Evolutionary conservation across 225 moss, liverwort and hornwort genomes (phyloP).

Genomic region (Asterella californica): DNA sequence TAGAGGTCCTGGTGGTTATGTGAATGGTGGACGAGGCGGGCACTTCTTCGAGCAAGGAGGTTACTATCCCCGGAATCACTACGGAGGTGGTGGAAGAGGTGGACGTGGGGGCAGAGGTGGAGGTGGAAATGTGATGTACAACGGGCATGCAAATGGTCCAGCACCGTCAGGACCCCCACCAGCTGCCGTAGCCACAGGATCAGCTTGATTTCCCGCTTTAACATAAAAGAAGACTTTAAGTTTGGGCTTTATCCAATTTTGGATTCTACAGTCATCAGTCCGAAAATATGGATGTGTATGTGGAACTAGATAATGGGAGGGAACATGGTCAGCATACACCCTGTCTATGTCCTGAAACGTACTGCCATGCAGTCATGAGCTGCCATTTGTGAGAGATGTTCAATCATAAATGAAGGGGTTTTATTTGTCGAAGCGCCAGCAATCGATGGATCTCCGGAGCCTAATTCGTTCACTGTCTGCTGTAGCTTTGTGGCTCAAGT

Average conservation of each 20-base stretch:
- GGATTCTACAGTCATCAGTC: slow-evolving; percentile 29
- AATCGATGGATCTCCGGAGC: background rate
- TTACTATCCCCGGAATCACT: slow-evolving; percentile 71
- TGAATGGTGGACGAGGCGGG: slow-evolving; percentile 66
- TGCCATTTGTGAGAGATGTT: slow-evolving; percentile 13
- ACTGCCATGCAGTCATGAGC: slow-evolving; percentile 22
- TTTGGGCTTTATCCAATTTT: slow-evolving; percentile 42
- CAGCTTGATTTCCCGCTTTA: slow-evolving; percentile 31
- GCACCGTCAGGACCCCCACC: slow-evolving; percentile 35
- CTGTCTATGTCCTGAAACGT: slow-evolving; percentile 14
- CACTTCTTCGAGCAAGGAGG: slow-evolving; percentile 75
- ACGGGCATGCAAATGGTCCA: slow-evolving; percentile 55
- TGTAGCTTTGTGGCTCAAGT: slow-evolving; percentile 4
- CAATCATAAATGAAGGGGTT: slow-evolving; percentile 14
- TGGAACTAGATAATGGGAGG: slow-evolving; percentile 22
- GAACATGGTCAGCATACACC: slow-evolving; percentile 15
- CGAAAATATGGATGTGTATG: slow-evolving; percentile 29
- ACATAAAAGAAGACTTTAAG: slow-evolving; percentile 6
- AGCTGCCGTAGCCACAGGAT: slow-evolving; percentile 47
- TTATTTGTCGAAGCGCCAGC: background rate
- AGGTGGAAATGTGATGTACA: slow-evolving; percentile 45
- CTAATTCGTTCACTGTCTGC: slow-evolving; percentile 1
- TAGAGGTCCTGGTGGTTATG: slow-evolving; percentile 57
- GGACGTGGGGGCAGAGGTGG: slow-evolving; percentile 50
- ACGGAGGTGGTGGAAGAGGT: slow-evolving; percentile 61